Conservation (phyloP, 306 rosid species). For the Adenanthera pavonina region DNA sequence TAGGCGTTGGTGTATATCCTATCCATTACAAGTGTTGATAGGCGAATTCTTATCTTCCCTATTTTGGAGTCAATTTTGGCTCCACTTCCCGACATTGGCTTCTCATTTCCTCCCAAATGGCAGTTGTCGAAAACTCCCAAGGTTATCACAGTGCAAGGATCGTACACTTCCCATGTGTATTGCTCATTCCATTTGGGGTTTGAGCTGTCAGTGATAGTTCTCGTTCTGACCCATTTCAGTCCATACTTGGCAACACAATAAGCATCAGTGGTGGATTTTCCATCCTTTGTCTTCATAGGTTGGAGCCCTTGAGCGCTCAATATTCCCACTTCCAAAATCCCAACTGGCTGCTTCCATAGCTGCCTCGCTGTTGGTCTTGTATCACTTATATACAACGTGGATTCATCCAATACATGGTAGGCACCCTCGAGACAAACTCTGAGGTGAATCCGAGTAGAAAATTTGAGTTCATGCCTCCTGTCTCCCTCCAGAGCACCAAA, state of each 20-base stretch:
- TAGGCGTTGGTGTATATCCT: slow-evolving; percentile 64
- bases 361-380: slow-evolving; percentile 71
- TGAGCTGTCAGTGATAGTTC: slow-evolving; percentile 54
- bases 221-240: slow-evolving; percentile 71
- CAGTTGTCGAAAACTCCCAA: slow-evolving; percentile 69
- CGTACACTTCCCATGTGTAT: slow-evolving; percentile 73
- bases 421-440: slow-evolving; percentile 70
- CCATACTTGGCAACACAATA: slow-evolving; percentile 73
- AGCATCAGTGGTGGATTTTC: slow-evolving; percentile 56
- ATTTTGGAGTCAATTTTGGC: slow-evolving; percentile 52
- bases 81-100: slow-evolving; percentile 46
- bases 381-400: slow-evolving; percentile 67
- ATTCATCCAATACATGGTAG: slow-evolving; percentile 73
- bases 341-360: slow-evolving; percentile 72
- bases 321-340: slow-evolving; percentile 73
- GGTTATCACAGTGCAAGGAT: slow-evolving; percentile 73
- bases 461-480: slow-evolving; percentile 61
- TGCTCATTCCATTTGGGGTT: slow-evolving; percentile 76
- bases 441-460: slow-evolving; percentile 59
- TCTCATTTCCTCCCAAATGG: slow-evolving; percentile 60
- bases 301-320: slow-evolving; percentile 71
- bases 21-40: slow-evolving; percentile 68
- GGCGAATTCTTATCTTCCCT: slow-evolving; percentile 69
- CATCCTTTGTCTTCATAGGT: slow-evolving; percentile 67
- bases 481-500: slow-evolving; percentile 65